Base-by-base conservation (phyloP, 148 eudicot species). In the Limonium bicolor region DNA sequence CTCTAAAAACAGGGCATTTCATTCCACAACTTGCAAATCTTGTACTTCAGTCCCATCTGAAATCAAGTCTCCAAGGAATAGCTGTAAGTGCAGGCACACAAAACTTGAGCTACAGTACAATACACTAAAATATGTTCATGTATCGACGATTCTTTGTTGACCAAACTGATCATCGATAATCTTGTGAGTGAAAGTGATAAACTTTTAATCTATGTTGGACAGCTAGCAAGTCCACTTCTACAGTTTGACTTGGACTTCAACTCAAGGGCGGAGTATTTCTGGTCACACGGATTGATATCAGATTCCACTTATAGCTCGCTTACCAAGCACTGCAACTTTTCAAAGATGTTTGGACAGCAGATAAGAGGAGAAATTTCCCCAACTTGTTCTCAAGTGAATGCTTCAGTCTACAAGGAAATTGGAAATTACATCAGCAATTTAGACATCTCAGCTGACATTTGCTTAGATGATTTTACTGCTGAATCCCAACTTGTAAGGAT, bases 181-280 rank as follows among this genome's bases (percentile, higher is more conserved):
- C n/a, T n/a, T n/a, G n/a, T n/a, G n/a, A n/a, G n/a, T n/a, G n/a
- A n/a, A n/a, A n/a, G n/a, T n/a, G n/a, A n/a, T n/a, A n/a, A n/a
- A n/a, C n/a, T n/a, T n/a, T n/a, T n/a, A n/a, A n/a, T n/a, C n/a
- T n/a, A n/a, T n/a, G n/a, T n/a, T n/a, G n/a, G n/a, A 31, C 27
- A 86, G 96, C 57, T 86, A 38, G 96, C 94, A 41, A 86, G 78
- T 62, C 96, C 94, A 25, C 66, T 78, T 28, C 53, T 82, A 42
- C 87, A 82, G 36, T 78, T 78, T 62, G 67, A 76, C 59, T 68
- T 72, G 4, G 88, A 86, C 48, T 68, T 76, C 58, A 76, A 78
- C 41, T 59, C 77, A 10, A 47, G 55, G 38, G 76, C 61, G 2
- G 96, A 71, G 45, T 86, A 61, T 54, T 53, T 64, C 0, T 86